Percentiles rank a stretch among this genome's conserved stretches.
Conservation (phyloP, 768 basidiomycete species). For the Termitomyces eurrhizus region DNA sequence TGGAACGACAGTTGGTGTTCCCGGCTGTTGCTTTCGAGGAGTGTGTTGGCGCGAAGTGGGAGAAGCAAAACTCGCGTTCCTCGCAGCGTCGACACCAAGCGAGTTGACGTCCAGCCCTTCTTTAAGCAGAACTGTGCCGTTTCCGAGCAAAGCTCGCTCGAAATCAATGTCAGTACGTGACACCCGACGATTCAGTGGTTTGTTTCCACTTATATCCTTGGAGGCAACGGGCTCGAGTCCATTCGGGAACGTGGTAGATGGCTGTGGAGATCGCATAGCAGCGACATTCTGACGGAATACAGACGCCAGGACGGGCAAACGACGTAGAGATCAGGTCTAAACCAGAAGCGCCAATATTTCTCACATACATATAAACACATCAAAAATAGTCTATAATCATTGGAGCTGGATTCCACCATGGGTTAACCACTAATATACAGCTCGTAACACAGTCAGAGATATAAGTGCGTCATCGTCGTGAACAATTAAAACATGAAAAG, state of each 20-base stretch:
- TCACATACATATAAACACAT: conserved; percentile 14
- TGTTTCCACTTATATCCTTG: conserved; percentile 38
- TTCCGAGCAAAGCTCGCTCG: conserved; percentile 65
- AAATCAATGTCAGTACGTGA: conserved; percentile 82
- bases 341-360: conserved; percentile 1
- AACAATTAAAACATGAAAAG: conserved; percentile 13
- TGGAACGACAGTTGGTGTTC: conserved; percentile 61
- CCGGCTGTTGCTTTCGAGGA: conserved; percentile 40
- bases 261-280: conserved; percentile 32
- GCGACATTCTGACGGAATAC: conserved; percentile 54
- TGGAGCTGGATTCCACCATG: conserved; percentile 7
- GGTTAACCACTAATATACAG: conserved; percentile 12
- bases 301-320: conserved; percentile 55
- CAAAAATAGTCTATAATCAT: conserved; percentile 11
- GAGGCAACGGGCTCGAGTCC: conserved; percentile 57
- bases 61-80: conserved; percentile 37
- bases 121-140: conserved; percentile 64
- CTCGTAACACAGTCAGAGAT: conserved; percentile 2
- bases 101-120: conserved; percentile 70
- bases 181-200: conserved; percentile 43
- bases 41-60: conserved; percentile 32
- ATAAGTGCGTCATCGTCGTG: conserved; percentile 7
- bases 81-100: conserved; percentile 50
- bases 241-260: conserved; percentile 43
- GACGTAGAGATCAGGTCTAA: conserved; percentile 8